Conservation (phyloP, 2,329 filamentous ascomycete genomes). For the Nemania sp. region DNA sequence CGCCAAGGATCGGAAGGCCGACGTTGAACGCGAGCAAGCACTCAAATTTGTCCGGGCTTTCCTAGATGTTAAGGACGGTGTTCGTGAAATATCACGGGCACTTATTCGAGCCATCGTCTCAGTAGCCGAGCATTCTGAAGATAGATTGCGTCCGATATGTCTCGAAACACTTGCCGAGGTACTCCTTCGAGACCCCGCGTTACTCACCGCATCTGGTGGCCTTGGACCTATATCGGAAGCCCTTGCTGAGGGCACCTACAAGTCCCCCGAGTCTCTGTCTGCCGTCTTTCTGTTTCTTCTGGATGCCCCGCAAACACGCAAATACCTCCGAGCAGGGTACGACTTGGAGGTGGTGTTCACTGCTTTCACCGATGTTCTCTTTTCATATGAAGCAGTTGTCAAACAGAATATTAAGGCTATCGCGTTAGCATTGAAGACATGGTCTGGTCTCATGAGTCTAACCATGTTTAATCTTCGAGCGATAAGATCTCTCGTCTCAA, state of each 20-base stretch:
- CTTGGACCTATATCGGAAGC: conserved; percentile 91
- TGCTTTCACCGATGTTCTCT: conserved; percentile 86
- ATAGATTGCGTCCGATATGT: conserved; percentile 88
- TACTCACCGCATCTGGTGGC: conserved; percentile 86
- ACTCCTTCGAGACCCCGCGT: conserved; percentile 83
- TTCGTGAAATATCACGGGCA: conserved; percentile 85
- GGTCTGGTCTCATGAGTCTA: conserved; percentile 90
- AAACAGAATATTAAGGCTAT: conserved; percentile 95
- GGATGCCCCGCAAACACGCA: conserved; percentile 83
- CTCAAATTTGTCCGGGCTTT: conserved; percentile 97
- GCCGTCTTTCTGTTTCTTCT: conserved; percentile 90
- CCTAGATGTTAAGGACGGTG: conserved; percentile 92
- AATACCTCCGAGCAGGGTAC: conserved; percentile 86
- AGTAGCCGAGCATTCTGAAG: conserved; percentile 86
- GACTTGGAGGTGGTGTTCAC: conserved; percentile 92
- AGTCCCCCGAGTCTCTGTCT: conserved; percentile 89
- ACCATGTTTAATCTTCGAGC: conserved; percentile 90
- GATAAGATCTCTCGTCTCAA: conserved; percentile 80
- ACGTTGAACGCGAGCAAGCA: conserved; percentile 95
- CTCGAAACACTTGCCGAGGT: conserved; percentile 94
- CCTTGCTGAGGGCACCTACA: conserved; percentile 89
- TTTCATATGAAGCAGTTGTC: conserved; percentile 70
- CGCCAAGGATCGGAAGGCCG: conserved; percentile 96
- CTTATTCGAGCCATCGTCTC: conserved; percentile 91
- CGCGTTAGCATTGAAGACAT: conserved; percentile 88